Base-by-base conservation (phyloP, 2,329 filamentous ascomycete species). In the Chrysoporthe austroafricana region DNA sequence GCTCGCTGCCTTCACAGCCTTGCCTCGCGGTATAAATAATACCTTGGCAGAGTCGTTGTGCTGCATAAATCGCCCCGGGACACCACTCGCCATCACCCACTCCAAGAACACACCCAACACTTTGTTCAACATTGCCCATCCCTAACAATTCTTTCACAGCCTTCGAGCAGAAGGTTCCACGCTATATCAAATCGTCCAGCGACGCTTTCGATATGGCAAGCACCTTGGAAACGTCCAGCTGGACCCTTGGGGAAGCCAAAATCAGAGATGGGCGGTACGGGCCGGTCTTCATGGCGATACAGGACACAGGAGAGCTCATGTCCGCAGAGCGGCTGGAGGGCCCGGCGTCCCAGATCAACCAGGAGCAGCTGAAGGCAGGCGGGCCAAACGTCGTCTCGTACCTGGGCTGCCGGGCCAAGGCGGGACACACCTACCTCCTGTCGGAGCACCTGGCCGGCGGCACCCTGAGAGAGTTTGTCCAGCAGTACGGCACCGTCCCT, bases 251-350 rank as follows among this genome's bases (percentile, higher is more conserved):
- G 13, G 13, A 14, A 13, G n/a, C 7, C 32, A 69, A 63, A 34
- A 11, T 63, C 43, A 44, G 63, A 13, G 63, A 69, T n/a, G 67
- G 67, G n/a, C 67, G 63, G 9, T 66, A 63, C 42, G 67, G 63
- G 13, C 59, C 52, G 7, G 63, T 69, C 18, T 69, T 63, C 14
- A 26, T 56, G 21, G 66, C 58, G 21, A 36, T 68, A 14, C 4
- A 43, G n/a, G 62, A 64, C 63, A 68, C 63, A 5, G 63, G 50
- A 11, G 54, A 69, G 6, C 26, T 69, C 14, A 50, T 69, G n/a
- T 42, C 58, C 26, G 59, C 67, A 2, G 67, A 69, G 56, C 43
- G 32, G n/a, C 13, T 69, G 9, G 50, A 50, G 39, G 56, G 21
- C 46, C 66, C 11, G 1, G 59, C 44, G 14, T 9, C 4, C 13